Percentiles rank a stretch among this genome's conserved stretches.
Evolutionary conservation across 2,329 filamentous ascomycete genomes (phyloP).

Genomic region (Botrytis deweyae): DNA sequence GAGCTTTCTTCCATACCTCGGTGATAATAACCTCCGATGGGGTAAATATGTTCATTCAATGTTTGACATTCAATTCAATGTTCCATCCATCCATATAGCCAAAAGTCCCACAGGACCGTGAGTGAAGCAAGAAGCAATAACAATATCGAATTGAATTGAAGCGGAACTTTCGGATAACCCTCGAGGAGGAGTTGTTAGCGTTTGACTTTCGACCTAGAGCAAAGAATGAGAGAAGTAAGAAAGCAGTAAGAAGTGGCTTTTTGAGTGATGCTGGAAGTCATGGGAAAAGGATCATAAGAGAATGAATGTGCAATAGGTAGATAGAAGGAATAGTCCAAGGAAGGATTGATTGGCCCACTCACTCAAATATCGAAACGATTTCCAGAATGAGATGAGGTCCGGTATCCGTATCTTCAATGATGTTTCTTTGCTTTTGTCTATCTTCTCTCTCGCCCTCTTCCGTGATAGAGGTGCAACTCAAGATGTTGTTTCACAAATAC

Average conservation of each 20-base stretch:
- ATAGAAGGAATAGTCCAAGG: background rate
- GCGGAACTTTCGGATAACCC: background rate
- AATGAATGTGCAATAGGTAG: background rate
- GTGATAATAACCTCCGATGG: slow-evolving; percentile 18
- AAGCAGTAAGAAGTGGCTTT: background rate
- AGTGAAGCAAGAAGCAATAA: background rate
- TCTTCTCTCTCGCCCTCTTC: background rate
- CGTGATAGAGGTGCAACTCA: background rate
- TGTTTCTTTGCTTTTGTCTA: background rate
- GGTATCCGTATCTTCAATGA: background rate
- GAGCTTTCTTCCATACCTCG: slow-evolving; percentile 10
- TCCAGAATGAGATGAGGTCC: background rate
- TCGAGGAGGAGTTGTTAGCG: background rate
- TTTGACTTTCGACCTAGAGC: no score
- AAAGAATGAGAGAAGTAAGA: background rate
- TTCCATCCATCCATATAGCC: background rate
- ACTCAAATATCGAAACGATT: background rate
- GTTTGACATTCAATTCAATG: background rate
- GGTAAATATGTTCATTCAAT: background rate
- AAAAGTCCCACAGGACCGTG: background rate
- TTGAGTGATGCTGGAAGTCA: background rate
- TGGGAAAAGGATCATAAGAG: background rate
- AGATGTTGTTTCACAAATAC: slow-evolving; percentile 21
- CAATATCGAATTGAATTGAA: background rate
- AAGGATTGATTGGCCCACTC: background rate